These are phyloP conservation scores for Scutellaria barbata DNA, from an alignment of 257 asterid species.

Conservation along the genomic window DNA sequence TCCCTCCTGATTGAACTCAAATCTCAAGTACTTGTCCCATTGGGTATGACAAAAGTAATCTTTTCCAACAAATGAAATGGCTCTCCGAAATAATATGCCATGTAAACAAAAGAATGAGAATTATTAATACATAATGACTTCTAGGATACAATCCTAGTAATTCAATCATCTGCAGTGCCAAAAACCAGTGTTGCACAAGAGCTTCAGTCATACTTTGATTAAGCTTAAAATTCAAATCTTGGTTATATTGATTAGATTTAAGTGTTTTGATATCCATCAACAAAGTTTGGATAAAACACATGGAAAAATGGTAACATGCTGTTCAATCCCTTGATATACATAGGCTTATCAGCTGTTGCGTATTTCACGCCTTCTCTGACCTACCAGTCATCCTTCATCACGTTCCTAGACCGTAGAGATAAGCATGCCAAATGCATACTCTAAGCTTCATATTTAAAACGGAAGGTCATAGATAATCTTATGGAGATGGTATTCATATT, in stretches of 20 bases:
- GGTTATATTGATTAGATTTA: constrained; percentile 21
- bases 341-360: too few species aligned
- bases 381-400: too few species aligned
- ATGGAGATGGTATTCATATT: constrained; percentile 54
- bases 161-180: constrained; percentile 21
- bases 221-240: constrained; percentile 23
- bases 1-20: constrained; percentile 68
- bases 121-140: constrained; percentile 27
- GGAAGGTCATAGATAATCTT: constrained; percentile 35
- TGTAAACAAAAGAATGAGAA: constrained; percentile 22
- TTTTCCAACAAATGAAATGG: constrained; percentile 71
- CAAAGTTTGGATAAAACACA: neutral
- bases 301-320: neutral
- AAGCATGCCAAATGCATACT: too few species aligned
- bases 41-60: constrained; percentile 77
- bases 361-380: too few species aligned
- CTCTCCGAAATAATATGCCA: constrained; percentile 79
- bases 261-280: constrained; percentile 16
- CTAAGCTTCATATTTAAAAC: too few species aligned
- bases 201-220: constrained; percentile 11
- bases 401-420: too few species aligned
- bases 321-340: too few species aligned
- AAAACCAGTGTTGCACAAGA: constrained; percentile 13
- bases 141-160: constrained; percentile 22
- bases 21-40: constrained; percentile 88